A percentile compares a stretch with the other conserved stretches of the same genome.
phyloP scores from a whole-genome alignment of 148 eudicot species.

The Silene uniflora region DNA sequence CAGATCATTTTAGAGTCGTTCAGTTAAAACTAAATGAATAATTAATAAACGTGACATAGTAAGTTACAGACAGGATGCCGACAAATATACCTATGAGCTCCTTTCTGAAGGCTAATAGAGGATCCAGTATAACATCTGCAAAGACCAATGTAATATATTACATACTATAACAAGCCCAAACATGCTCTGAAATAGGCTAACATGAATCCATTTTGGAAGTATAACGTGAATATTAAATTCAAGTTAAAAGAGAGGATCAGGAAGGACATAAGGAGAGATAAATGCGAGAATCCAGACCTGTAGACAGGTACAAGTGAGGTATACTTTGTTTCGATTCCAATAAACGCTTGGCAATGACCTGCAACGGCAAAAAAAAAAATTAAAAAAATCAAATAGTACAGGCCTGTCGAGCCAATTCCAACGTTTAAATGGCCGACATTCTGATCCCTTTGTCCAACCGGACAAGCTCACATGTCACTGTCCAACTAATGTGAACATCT shows the following conservation, averaged over 20 bases:
- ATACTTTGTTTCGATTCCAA: conserved; percentile 89
- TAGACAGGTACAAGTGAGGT: conserved; percentile 79
- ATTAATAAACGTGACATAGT: not conserved
- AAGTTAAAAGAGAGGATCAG: not conserved
- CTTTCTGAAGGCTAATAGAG: conserved; percentile 77
- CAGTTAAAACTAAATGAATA: not conserved
- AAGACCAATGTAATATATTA: conserved; percentile 18
- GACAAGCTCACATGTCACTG: not conserved
- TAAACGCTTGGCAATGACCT: conserved; percentile 90
- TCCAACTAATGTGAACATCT: not conserved
- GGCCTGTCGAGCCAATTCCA: not conserved
- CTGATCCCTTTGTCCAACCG: too few species aligned
- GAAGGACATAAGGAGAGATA: not conserved
- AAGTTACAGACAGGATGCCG: conserved; percentile 7
- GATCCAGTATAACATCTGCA: conserved; percentile 88
- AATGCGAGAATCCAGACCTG: conserved; percentile 43
- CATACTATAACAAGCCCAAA: not conserved
- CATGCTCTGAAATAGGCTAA: not conserved
- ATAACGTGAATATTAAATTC: not conserved
- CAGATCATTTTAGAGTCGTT: conserved; percentile 12
- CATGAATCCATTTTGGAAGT: conserved; percentile 4
- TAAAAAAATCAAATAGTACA: too few species aligned
- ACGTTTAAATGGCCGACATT: not conserved
- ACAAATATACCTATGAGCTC: conserved; percentile 69
- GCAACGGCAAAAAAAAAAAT: not conserved